Percentiles rank a stretch among this genome's conserved stretches.
phyloP scores from a whole-genome alignment of 2,329 filamentous ascomycete species.

The Orbilia quercus region DNA sequence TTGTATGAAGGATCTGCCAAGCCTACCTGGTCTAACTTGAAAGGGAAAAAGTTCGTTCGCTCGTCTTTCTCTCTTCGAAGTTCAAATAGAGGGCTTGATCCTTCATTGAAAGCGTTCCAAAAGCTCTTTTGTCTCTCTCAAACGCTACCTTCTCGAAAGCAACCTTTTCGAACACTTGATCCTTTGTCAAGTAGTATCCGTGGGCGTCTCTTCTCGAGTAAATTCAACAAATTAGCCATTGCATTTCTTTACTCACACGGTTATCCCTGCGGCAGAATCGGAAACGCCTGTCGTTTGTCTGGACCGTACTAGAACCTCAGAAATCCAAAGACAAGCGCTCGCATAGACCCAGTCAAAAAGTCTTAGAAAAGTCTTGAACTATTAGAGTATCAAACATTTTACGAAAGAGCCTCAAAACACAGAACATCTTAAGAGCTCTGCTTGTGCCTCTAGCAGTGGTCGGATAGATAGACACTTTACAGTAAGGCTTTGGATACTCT shows the following conservation, averaged over 20 bases:
- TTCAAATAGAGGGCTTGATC: conserved; percentile 52
- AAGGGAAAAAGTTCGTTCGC: conserved; percentile 23
- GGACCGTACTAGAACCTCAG: conserved; percentile 14
- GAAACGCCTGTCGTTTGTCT: conserved; percentile 5
- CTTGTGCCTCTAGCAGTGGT: background rate
- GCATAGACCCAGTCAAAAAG: too few species aligned
- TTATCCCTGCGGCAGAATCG: conserved; percentile 17
- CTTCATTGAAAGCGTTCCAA: conserved; percentile 39
- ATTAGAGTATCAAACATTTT: background rate
- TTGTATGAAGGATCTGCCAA: conserved; percentile 54
- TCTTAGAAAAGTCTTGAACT: background rate
- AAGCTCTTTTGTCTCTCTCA: conserved; percentile 9
- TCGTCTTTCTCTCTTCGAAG: conserved; percentile 5
- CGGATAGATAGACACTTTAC: conserved; percentile 13
- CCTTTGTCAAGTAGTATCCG: conserved; percentile 19
- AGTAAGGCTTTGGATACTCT: conserved; percentile 16
- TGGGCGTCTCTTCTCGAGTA: conserved; percentile 1
- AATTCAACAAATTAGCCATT: conserved; percentile 1
- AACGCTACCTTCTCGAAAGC: conserved; percentile 3
- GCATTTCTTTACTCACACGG: conserved; percentile 8
- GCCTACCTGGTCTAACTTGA: conserved; percentile 17
- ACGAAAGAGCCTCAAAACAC: conserved; percentile 11
- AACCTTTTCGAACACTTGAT: conserved; percentile 11
- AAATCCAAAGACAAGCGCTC: conserved; percentile 4
- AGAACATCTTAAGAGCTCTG: conserved; percentile 13